Evolutionary conservation across 1,139 yeast species (phyloP).

Genomic region (Protomyces macrosporus): DNA sequence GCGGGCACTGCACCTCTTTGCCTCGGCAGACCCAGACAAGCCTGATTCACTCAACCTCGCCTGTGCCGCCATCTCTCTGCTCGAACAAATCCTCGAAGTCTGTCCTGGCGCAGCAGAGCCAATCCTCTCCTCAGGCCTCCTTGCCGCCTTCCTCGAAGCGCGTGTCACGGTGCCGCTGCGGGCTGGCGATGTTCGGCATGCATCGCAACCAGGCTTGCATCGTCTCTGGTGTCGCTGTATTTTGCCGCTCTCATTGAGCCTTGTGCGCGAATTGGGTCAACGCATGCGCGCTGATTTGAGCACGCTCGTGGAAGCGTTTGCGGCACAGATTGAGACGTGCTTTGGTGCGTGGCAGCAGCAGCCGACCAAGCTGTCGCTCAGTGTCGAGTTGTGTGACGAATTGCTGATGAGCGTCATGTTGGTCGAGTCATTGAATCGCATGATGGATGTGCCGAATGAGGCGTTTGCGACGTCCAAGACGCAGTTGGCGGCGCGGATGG

Average conservation of each 20-base stretch:
- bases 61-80: background rate
- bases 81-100: background rate
- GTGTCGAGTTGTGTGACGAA: background rate
- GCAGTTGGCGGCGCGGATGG: background rate
- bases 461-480: background rate
- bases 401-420: background rate
- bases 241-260: constrained; percentile 3
- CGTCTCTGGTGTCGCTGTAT: background rate
- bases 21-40: background rate
- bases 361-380: background rate
- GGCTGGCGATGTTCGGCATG: background rate
- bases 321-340: constrained; percentile 1
- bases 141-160: background rate
- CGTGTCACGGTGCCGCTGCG: background rate
- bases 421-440: constrained; percentile 4
- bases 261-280: constrained; percentile 5
- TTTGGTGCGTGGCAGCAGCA: constrained; percentile 6
- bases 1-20: background rate
- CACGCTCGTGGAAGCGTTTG: constrained; percentile 1
- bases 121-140: background rate
- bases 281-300: constrained; percentile 8
- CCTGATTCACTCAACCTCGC: background rate
- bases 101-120: background rate
- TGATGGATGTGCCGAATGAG: background rate
- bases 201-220: background rate